Conservation (phyloP, 2,329 filamentous ascomycete species). For the Chalaropsis ovoidea region DNA sequence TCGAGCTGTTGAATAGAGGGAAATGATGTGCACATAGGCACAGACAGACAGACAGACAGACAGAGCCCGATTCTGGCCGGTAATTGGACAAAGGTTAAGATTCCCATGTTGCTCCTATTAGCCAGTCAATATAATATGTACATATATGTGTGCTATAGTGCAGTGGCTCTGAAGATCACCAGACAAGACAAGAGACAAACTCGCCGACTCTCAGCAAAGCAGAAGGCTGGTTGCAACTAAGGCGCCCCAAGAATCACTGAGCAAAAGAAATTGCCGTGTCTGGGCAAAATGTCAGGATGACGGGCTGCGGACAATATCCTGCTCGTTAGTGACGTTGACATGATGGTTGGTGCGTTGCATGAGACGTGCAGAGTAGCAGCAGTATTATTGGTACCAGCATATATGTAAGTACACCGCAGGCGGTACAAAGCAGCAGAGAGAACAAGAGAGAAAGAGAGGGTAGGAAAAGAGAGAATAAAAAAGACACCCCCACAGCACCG, state of each 20-base stretch:
- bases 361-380: slow-evolving; percentile 6
- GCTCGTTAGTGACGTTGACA: slow-evolving; percentile 1
- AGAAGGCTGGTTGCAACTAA: neutral
- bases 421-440: neutral
- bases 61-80: neutral
- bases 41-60: neutral
- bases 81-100: neutral
- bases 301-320: neutral
- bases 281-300: neutral
- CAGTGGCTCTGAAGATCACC: too few relatives aligned
- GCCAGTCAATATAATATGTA: too few relatives aligned
- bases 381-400: neutral
- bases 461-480: neutral
- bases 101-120: neutral
- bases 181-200: too few relatives aligned
- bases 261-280: neutral
- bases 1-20: neutral
- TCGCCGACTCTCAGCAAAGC: neutral
- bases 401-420: neutral
- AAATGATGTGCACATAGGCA: neutral
- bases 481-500: too few relatives aligned
- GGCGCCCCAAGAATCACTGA: neutral
- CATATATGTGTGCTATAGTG: too few relatives aligned
- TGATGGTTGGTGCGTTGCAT: slow-evolving; percentile 12
- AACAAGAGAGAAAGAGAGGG: neutral